Evolutionary conservation across 768 basidiomycete species (phyloP).

Genomic region (Boletellus emodensis): DNA sequence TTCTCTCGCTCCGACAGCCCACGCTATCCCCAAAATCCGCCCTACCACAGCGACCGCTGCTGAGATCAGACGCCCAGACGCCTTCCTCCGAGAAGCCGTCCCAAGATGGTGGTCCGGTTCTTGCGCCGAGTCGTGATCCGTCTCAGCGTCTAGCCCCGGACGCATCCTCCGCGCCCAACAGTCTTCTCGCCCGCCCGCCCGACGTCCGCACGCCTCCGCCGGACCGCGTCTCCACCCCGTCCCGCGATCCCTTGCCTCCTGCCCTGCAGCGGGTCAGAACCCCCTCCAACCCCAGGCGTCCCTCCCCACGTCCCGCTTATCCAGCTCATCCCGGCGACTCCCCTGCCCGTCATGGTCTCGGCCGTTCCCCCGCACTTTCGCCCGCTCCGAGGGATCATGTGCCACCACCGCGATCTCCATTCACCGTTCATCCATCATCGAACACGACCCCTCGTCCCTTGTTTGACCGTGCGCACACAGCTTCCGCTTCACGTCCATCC

Average conservation of each 20-base stretch:
- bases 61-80: conserved; percentile 17
- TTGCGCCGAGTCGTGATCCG: conserved; percentile 22
- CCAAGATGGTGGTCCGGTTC: conserved; percentile 2
- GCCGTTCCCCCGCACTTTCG: conserved; percentile 17
- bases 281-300: conserved; percentile 14
- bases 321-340: conserved; percentile 12
- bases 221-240: conserved; percentile 15
- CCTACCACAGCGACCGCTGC: conserved; percentile 48
- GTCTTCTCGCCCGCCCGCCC: background rate
- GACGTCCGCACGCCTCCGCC: conserved; percentile 6
- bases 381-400: conserved; percentile 12
- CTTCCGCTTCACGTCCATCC: conserved; percentile 13
- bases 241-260: conserved; percentile 13
- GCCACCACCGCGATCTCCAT: conserved; percentile 5
- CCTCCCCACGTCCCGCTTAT: conserved; percentile 3
- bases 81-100: conserved; percentile 7
- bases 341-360: conserved; percentile 1
- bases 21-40: conserved; percentile 39
- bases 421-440: conserved; percentile 7
- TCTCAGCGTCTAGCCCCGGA: conserved; percentile 25
- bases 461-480: conserved; percentile 14
- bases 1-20: conserved; percentile 30
- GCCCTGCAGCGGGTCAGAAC: conserved; percentile 18
- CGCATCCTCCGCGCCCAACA: conserved; percentile 12
- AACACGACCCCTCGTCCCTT: conserved; percentile 13